A percentile compares a stretch with the other conserved stretches of the same genome.
Conservation (phyloP, 192 early-diverging fungal species). For the Linnemannia schmuckeri region DNA sequence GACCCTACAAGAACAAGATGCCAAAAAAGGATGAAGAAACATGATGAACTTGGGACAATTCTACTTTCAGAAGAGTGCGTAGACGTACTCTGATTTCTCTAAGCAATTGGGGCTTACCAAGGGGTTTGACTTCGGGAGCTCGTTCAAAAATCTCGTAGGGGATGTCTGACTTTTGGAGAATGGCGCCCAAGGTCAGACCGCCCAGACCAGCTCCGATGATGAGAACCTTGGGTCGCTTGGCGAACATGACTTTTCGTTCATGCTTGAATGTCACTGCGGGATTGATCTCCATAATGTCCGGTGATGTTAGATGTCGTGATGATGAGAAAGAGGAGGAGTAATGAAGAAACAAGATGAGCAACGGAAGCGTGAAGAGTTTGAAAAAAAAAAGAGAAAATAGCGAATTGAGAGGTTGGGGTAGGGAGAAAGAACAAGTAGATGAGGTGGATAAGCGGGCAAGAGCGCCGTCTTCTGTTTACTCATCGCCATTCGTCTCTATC, state of each 20-base stretch:
- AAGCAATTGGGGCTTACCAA: not conserved
- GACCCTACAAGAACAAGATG: not conserved
- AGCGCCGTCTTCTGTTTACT: not conserved
- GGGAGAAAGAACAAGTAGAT: not conserved
- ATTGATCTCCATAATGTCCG: not conserved
- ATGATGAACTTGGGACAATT: too few species aligned
- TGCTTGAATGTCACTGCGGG: not conserved
- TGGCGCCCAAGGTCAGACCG: not conserved
- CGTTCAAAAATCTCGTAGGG: not conserved
- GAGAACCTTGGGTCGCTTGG: constrained; percentile 7
- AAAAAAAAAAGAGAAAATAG: not conserved
- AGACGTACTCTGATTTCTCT: too few species aligned
- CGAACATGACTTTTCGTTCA: not conserved
- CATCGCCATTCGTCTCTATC: not conserved
- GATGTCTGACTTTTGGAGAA: not conserved
- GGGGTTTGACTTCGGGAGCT: constrained; percentile 5
- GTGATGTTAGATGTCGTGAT: not conserved
- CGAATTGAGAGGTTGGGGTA: too few species aligned
- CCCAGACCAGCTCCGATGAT: constrained; percentile 12
- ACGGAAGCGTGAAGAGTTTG: not conserved
- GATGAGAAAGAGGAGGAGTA: not conserved
- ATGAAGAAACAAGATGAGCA: not conserved
- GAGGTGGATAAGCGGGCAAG: not conserved
- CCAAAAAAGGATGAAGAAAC: too few species aligned
- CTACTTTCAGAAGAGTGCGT: too few species aligned